Conservation (phyloP, 202 grass and related monocot genomes). For the Sporobolus alterniflorus region DNA sequence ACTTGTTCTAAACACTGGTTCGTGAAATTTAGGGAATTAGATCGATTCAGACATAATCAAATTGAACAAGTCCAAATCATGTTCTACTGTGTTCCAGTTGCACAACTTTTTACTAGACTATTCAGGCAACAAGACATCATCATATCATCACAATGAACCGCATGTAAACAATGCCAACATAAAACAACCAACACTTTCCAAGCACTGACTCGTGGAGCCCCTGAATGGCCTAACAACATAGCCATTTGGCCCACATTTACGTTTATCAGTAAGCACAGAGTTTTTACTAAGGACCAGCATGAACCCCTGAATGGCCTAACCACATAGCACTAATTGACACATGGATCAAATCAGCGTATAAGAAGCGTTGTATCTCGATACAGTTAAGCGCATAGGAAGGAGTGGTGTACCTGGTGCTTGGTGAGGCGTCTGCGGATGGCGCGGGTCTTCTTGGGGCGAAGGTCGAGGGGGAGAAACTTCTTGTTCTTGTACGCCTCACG, state of each 20-base stretch:
- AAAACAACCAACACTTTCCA: too few relatives aligned
- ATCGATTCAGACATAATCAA: not conserved
- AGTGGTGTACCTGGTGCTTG: conserved; percentile 64
- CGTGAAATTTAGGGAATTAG: not conserved
- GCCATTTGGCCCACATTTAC: not conserved
- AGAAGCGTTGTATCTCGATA: not conserved
- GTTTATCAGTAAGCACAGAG: not conserved
- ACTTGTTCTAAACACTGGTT: not conserved
- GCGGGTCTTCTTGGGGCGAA: conserved; percentile 96
- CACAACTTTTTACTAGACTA: not conserved
- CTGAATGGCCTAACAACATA: too few relatives aligned
- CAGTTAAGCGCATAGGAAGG: not conserved
- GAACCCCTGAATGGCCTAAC: not conserved
- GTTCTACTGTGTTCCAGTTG: not conserved
- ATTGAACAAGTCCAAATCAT: not conserved
- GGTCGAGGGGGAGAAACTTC: conserved; percentile 68
- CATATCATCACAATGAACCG: too few relatives aligned
- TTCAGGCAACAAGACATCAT: not conserved
- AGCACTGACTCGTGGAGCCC: too few relatives aligned
- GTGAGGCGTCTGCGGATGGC: conserved; percentile 86
- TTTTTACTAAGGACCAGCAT: not conserved
- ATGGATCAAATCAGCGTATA: not conserved
- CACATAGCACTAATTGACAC: not conserved
- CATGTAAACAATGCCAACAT: too few relatives aligned
- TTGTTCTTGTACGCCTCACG: conserved; percentile 87